phyloP scores from a whole-genome alignment of 1,284 basidiomycete genomes.

The Pisolithus thermaeus region DNA sequence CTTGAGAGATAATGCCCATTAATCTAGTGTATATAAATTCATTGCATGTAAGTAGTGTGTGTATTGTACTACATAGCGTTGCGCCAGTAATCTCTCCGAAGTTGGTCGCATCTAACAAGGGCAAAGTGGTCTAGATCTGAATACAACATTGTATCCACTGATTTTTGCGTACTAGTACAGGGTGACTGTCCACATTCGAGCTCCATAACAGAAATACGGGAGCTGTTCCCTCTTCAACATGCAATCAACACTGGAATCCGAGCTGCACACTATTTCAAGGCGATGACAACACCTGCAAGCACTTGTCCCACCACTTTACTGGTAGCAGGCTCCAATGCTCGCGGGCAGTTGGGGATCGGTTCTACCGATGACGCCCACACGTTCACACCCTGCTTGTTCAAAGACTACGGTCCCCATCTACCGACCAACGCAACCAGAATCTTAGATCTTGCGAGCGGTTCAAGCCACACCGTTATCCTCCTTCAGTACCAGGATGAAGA shows the following conservation, averaged over 20 bases:
- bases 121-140: too few relatives aligned
- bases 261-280: neutral
- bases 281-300: neutral
- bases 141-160: too few relatives aligned
- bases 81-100: too few relatives aligned
- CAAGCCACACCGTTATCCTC: slow-evolving; percentile 27
- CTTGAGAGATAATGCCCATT: too few relatives aligned
- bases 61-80: too few relatives aligned
- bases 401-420: slow-evolving; percentile 6
- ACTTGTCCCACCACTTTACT: slow-evolving; percentile 14
- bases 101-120: too few relatives aligned
- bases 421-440: slow-evolving; percentile 11
- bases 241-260: neutral
- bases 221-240: neutral
- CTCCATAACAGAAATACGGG: too few relatives aligned
- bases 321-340: slow-evolving; percentile 28
- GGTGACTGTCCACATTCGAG: too few relatives aligned
- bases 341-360: slow-evolving; percentile 27
- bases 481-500: slow-evolving; percentile 13
- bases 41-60: too few relatives aligned
- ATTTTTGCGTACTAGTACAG: too few relatives aligned
- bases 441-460: slow-evolving; percentile 23
- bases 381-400: slow-evolving; percentile 24
- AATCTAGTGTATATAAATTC: too few relatives aligned
- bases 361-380: slow-evolving; percentile 21